phyloP scores from a whole-genome alignment of 1,284 basidiomycete genomes.

The Bondarzewia mesenterica region DNA sequence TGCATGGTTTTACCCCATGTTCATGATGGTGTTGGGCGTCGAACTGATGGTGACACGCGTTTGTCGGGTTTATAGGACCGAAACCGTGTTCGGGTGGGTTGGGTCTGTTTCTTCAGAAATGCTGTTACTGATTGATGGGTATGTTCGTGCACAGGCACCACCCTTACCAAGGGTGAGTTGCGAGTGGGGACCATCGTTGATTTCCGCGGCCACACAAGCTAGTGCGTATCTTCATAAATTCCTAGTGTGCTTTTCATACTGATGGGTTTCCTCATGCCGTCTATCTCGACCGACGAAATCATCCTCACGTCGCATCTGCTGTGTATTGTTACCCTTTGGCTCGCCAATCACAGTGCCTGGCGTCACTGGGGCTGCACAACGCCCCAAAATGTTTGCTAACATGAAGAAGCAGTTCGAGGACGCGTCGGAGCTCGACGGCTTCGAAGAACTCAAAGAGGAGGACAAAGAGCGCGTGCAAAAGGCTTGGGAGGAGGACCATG shows the following conservation, averaged over 20 bases:
- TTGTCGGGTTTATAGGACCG: conserved; percentile 40
- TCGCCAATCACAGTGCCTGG: conserved; percentile 44
- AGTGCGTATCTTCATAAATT: too few species aligned
- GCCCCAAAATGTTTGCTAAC: conserved; percentile 58
- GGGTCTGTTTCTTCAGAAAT: conserved; percentile 10
- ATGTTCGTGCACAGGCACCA: conserved; percentile 42
- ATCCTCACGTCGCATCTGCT: not conserved
- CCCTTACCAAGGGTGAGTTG: conserved; percentile 66
- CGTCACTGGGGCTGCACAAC: conserved; percentile 83
- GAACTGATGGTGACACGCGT: conserved; percentile 20
- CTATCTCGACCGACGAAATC: not conserved
- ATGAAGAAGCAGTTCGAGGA: conserved; percentile 57
- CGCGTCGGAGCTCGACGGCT: conserved; percentile 65
- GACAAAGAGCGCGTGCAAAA: conserved; percentile 59
- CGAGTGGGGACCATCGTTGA: conserved; percentile 75
- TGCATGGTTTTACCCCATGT: conserved; percentile 26
- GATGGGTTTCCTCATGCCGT: not conserved
- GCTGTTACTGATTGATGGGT: conserved; percentile 12
- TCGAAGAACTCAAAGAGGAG: conserved; percentile 53
- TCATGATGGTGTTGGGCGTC: conserved; percentile 16
- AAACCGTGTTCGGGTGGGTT: conserved; percentile 66
- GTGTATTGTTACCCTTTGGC: conserved; percentile 13
- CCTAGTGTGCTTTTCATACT: not conserved
- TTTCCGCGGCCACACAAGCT: conserved; percentile 60
- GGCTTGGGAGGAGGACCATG: conserved; percentile 68